Base-by-base conservation (phyloP, 768 basidiomycete genomes). In the Pisolithus albus region DNA sequence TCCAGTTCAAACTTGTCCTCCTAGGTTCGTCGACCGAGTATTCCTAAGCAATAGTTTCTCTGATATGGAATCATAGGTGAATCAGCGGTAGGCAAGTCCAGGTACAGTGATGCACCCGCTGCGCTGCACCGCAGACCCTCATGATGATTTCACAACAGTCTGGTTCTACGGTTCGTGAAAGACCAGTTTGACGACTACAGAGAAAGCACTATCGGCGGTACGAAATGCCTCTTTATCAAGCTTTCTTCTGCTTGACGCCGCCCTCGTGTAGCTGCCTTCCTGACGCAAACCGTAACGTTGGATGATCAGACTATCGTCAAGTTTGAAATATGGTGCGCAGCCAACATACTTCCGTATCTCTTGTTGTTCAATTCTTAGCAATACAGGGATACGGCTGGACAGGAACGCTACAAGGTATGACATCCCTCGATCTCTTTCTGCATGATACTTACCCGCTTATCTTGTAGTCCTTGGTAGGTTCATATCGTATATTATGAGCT, bases 1-100 rank as follows among this genome's bases (percentile, higher is more conserved):
- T 79, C 59, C 90, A 92, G 71, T 96, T 95, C 76, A 97, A 97
- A 70, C 87, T 98, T 59, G 95, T 97, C 56, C 81, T 97, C 43
- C 82, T 97, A 56, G 96, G 96, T 90, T 55, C 57, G 80, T 73
- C 13, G 18, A 32, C 28, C 0, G 11, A 4, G 15, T n/a, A 19
- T 9, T 1, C 9, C 4, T 39, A 26, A 3, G n/a, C 2, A 8
- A 5, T 32, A 7, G 15, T 0, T 34, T 13, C n/a, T 24, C 56
- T 60, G 34, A 64, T 56, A 10, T 53, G 42, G 52, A 11, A 30
- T 24, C 45, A 39, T 64, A 96, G 93, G 94, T 61, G 94, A 97
- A 75, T 93, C 90, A 38, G 95, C 96, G 41, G 96, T 99, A 46
- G 96, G 96, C 48, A 99, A 99, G 77, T 91, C 88, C 54, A 91